Conservation (phyloP, 495 filamentous ascomycete species). For the Aspergillus steynii region DNA sequence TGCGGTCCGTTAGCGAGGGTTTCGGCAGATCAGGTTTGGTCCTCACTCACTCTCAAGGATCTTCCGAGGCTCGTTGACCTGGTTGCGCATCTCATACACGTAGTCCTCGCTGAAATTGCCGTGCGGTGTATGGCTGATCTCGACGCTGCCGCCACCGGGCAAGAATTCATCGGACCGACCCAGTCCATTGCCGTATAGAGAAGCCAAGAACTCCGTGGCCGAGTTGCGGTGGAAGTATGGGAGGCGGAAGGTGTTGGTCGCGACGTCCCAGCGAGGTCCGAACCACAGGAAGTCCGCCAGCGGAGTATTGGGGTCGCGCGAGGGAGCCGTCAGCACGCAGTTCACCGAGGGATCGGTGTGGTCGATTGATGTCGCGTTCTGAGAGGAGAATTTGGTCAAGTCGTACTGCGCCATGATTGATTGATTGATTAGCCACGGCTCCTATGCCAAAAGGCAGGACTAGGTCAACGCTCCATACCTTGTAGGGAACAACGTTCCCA, state of each 20-base stretch:
- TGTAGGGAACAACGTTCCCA: conserved; percentile 46
- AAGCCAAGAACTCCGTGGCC: conserved; percentile 43
- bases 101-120: conserved; percentile 45
- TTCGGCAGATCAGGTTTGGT: too few species aligned
- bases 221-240: conserved; percentile 47
- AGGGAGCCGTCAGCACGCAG: conserved; percentile 40
- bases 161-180: conserved; percentile 43
- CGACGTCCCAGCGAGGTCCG: conserved; percentile 44
- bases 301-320: conserved; percentile 36
- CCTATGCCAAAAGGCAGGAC: not conserved
- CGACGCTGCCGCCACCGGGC: conserved; percentile 43
- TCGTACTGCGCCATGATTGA: conserved; percentile 28
- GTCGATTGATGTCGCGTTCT: conserved; percentile 43
- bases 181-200: conserved; percentile 40
- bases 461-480: conserved; percentile 20
- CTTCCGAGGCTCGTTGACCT: conserved; percentile 40
- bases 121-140: conserved; percentile 44
- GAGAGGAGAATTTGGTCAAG: conserved; percentile 42
- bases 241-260: conserved; percentile 43
- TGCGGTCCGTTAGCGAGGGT: conserved; percentile 1
- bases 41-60: conserved; percentile 35
- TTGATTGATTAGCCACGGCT: not conserved
- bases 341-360: conserved; percentile 44
- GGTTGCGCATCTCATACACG: conserved; percentile 39
- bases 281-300: conserved; percentile 46